phyloP scores from a whole-genome alignment of 495 filamentous ascomycete genomes.

The Penicillium fimorum region DNA sequence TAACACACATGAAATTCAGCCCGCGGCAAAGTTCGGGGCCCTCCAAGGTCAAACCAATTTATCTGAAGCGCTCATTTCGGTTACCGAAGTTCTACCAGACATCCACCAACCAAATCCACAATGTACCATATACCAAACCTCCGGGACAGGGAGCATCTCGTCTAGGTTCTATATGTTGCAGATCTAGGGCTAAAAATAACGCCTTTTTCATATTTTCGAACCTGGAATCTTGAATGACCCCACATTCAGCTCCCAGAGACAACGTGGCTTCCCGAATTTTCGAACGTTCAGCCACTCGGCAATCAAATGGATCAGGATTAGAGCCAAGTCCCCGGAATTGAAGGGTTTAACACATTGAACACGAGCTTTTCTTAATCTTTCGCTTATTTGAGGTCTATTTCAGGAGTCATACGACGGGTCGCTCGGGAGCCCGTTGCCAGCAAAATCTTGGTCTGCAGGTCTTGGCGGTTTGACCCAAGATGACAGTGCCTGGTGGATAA shows the following conservation, averaged over 20 bases:
- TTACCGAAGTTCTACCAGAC: not conserved
- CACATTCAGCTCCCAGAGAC: constrained; percentile 7
- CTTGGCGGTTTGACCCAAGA: constrained; percentile 6
- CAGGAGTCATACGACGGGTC: not conserved
- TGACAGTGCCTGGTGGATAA: not conserved
- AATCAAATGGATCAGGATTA: not conserved
- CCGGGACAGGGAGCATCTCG: not conserved
- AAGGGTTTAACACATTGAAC: not conserved
- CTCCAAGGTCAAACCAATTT: not conserved
- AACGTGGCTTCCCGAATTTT: constrained; percentile 31
- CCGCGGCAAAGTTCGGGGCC: not conserved
- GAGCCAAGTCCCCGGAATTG: not conserved
- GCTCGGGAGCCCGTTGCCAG: not conserved
- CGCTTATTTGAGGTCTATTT: not conserved
- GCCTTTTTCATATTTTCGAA: not conserved
- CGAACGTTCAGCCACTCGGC: constrained; percentile 4
- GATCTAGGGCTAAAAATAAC: constrained; percentile 23
- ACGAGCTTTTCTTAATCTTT: not conserved
- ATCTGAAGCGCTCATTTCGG: constrained; percentile 6
- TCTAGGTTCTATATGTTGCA: constrained; percentile 5
- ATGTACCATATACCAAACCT: constrained; percentile 1
- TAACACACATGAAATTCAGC: not conserved
- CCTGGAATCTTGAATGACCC: constrained; percentile 6
- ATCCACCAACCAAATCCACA: not conserved
- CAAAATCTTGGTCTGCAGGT: not conserved